phyloP scores from a whole-genome alignment of 1,284 basidiomycete species.

The Phellinidium pouzarii region DNA sequence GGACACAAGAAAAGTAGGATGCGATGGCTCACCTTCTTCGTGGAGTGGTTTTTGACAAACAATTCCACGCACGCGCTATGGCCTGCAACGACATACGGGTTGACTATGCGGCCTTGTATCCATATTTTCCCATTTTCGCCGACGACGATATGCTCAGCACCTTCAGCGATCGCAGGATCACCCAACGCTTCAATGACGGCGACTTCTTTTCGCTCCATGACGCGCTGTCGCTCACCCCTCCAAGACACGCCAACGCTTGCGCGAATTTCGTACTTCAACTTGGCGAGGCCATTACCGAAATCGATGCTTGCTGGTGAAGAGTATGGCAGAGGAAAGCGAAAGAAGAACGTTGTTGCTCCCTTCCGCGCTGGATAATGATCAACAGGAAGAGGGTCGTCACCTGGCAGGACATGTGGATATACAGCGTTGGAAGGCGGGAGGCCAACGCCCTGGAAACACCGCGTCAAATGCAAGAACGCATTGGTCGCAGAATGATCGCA shows the following conservation, averaged over 20 bases:
- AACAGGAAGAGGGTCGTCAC: conserved; percentile 48
- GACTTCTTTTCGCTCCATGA: conserved; percentile 53
- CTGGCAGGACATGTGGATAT: conserved; percentile 45
- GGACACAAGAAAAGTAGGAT: conserved; percentile 10
- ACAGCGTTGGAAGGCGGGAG: conserved; percentile 76
- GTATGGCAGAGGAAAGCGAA: conserved; percentile 57
- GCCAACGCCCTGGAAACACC: conserved; percentile 72
- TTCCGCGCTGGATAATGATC: conserved; percentile 62
- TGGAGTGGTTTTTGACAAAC: conserved; percentile 71
- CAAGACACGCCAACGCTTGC: conserved; percentile 64
- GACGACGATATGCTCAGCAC: conserved; percentile 54
- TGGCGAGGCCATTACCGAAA: conserved; percentile 61
- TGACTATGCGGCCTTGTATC: conserved; percentile 59
- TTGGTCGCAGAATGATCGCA: conserved; percentile 71
- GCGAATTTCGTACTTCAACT: conserved; percentile 60
- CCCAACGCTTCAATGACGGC: conserved; percentile 56
- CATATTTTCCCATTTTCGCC: conserved; percentile 73
- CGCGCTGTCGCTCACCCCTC: conserved; percentile 62
- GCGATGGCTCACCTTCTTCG: conserved; percentile 50
- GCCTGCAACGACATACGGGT: conserved; percentile 57
- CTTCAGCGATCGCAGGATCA: conserved; percentile 27
- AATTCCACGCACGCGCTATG: conserved; percentile 64
- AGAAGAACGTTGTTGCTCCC: conserved; percentile 68
- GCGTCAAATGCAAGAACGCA: conserved; percentile 59
- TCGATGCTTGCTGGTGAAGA: conserved; percentile 61